Evolutionary conservation across 805 yeast genomes (phyloP).

Genomic region (Starmerella vaccinii): DNA sequence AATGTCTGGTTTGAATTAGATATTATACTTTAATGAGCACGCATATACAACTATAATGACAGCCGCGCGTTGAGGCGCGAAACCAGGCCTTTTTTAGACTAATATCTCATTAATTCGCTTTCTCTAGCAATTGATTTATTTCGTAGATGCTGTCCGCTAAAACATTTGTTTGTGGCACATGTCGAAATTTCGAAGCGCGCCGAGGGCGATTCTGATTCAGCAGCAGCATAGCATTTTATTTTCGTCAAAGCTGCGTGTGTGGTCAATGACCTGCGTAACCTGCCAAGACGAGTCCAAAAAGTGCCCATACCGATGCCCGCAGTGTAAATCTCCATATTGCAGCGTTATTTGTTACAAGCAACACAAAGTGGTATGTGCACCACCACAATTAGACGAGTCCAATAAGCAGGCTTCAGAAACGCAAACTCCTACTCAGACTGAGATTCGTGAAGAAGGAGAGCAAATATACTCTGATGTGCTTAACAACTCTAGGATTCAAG

Average conservation of each 20-base stretch:
- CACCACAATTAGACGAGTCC: not conserved
- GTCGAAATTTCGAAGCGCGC: too few relatives aligned
- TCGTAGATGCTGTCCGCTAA: too few relatives aligned
- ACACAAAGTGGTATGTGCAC: conserved; percentile 32
- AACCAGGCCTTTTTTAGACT: too few relatives aligned
- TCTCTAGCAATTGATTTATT: too few relatives aligned
- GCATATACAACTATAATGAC: too few relatives aligned
- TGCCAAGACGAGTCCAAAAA: conserved; percentile 8
- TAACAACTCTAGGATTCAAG: conserved; percentile 37
- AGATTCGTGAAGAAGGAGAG: not conserved
- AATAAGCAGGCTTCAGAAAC: conserved; percentile 1
- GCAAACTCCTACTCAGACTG: not conserved
- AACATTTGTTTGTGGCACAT: too few relatives aligned
- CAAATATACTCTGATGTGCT: not conserved
- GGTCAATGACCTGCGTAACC: conserved; percentile 17
- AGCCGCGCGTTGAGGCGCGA: too few relatives aligned
- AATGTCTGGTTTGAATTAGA: too few relatives aligned
- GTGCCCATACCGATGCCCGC: conserved; percentile 48
- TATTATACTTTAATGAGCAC: too few relatives aligned
- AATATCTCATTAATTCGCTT: too few relatives aligned
- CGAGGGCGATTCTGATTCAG: conserved; percentile 6
- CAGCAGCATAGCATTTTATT: not conserved
- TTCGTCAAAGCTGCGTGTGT: not conserved
- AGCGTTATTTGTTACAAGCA: conserved; percentile 51
- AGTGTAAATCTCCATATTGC: conserved; percentile 39